Evolutionary conservation across 2,329 filamentous ascomycete genomes (phyloP), one percentile per base, ranked within the genome.

Genomic region (Nectriaceae sp.): DNA sequence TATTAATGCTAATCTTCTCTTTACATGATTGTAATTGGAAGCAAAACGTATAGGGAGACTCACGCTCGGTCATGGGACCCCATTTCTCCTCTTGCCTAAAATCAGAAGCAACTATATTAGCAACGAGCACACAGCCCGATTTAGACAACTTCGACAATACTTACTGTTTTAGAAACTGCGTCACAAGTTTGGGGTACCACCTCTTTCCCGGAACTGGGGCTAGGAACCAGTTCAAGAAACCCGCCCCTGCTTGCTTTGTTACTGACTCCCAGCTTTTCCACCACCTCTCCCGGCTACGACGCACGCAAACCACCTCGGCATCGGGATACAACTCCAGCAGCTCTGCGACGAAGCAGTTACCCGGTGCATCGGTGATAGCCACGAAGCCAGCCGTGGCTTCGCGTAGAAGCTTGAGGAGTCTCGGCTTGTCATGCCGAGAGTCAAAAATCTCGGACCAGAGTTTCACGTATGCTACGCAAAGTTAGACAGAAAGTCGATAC

Each of bases 301-400:
- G 63, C 3, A 71, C 69, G 49, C 70, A 67, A 16, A 80, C 70
- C 4, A 79, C 74, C 46, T 72, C 72, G 11, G 75, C 75, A 21
- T 78, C 67, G 0, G 77, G 76, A 49, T 78, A 79, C 8, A 78
- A 52, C 46, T 73, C 68, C 49, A 78, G 56, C 29, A 79, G 60
- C 53, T 79, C 75, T 13, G 69, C 65, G 16, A 76, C 62, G 21
- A 78, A 70, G 42, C 69, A 63, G 15, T 64, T 65, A 4, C 65
- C 66, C 0, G 76, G 75, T 15, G 68, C 55, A 54, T 80, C 77
- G 29, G 75, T 73, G 29, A 72, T 66, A n/a, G 70, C 75, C 3
- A 70, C 71, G 53, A 73, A 79, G 20, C 76, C 75, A 13, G 67
- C 65, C 3, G 68, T 65, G 11, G 66, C 60, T 38, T 70, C 60